These are phyloP conservation scores for Lablab purpureus DNA, from an alignment of 306 rosid genomes.

Conservation along the genomic window DNA sequence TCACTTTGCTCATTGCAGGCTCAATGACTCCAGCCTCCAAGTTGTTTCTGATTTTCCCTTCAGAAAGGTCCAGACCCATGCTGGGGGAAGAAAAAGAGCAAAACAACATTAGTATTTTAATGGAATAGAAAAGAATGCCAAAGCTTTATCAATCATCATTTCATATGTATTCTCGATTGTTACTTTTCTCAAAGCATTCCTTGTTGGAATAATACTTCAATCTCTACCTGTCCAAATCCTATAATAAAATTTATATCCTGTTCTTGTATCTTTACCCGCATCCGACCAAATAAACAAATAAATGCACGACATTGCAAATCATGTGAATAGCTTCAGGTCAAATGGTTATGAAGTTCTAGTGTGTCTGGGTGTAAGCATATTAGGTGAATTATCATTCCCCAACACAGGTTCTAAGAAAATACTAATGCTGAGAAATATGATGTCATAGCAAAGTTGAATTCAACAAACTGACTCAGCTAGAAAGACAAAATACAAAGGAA, in stretches of 20 bases:
- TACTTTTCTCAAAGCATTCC: background rate
- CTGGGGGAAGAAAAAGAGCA: constrained; percentile 46
- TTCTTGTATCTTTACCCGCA: background rate
- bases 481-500: background rate
- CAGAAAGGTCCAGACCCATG: constrained; percentile 91
- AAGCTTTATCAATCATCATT: constrained; percentile 2
- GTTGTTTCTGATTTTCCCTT: constrained; percentile 85
- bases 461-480: background rate
- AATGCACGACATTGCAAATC: constrained; percentile 9
- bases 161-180: background rate
- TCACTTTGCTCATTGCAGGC: constrained; percentile 99
- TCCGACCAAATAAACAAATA: constrained; percentile 7
- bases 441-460: background rate
- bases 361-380: background rate
- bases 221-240: constrained; percentile 1
- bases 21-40: constrained; percentile 99
- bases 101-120: background rate
- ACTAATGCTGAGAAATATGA: background rate
- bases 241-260: background rate
- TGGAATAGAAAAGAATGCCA: constrained; percentile 3
- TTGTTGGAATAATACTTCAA: background rate
- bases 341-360: background rate
- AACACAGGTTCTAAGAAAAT: constrained; percentile 4
- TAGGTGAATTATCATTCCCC: constrained; percentile 2
- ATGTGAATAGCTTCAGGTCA: background rate